Percentiles rank a stretch among this genome's conserved stretches.
Evolutionary conservation across 805 yeast genomes (phyloP).

Genomic region (Tetrapisispora fleetii): DNA sequence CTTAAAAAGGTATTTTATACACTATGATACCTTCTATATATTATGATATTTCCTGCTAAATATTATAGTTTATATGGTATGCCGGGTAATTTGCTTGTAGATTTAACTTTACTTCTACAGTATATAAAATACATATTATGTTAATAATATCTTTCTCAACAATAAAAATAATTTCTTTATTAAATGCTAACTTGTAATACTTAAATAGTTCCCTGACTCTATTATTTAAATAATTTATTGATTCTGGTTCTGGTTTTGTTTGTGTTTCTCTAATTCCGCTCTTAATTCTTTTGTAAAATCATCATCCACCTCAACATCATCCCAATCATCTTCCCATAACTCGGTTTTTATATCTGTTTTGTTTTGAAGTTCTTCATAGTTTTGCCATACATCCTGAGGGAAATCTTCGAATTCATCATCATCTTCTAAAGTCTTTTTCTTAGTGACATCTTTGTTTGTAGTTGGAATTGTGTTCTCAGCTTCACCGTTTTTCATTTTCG

Average conservation of each 20-base stretch:
- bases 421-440: slow-evolving; percentile 58
- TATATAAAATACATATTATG: not conserved
- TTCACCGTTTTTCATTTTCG: not conserved
- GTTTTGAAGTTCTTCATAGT: slow-evolving; percentile 41
- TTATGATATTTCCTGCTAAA: no score
- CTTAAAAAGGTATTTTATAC: no score
- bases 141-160: not conserved
- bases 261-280: slow-evolving; percentile 32
- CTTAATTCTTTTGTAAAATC: slow-evolving; percentile 70
- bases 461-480: not conserved
- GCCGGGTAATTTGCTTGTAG: no score
- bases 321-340: slow-evolving; percentile 98
- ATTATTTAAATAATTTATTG: not conserved
- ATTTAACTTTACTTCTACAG: no score
- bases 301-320: slow-evolving; percentile 87
- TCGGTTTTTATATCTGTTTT: slow-evolving; percentile 38
- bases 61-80: no score
- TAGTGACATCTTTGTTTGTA: slow-evolving; percentile 1
- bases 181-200: not conserved
- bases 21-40: no score
- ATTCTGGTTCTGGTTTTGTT: slow-evolving; percentile 6
- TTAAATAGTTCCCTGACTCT: slow-evolving; percentile 6
- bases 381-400: slow-evolving; percentile 85
- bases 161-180: not conserved
- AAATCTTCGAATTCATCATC: slow-evolving; percentile 97